These are phyloP conservation scores for Poa annua DNA, from an alignment of 176 grass and related monocot species.

Conservation along the genomic window DNA sequence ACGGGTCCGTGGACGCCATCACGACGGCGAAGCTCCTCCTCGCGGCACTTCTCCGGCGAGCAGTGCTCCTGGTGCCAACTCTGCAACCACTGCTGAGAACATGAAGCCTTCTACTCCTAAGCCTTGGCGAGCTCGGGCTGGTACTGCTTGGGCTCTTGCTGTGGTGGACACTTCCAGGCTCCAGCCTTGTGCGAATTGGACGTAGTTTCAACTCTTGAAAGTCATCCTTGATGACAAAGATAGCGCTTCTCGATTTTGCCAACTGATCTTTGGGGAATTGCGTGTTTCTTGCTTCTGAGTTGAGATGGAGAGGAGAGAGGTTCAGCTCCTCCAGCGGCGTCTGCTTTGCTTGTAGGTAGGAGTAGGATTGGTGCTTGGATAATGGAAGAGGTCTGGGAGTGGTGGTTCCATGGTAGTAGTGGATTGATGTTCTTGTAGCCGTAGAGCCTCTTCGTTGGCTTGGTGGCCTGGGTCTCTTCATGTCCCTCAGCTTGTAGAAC, in stretches of 20 bases:
- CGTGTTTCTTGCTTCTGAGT: slow-evolving; percentile 34
- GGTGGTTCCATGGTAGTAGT: slow-evolving; percentile 42
- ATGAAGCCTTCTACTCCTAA: slow-evolving; percentile 45
- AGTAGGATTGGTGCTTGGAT: slow-evolving; percentile 39
- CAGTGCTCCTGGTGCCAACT: neutral
- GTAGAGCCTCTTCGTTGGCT: slow-evolving; percentile 21
- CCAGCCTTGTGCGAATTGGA: slow-evolving; percentile 54
- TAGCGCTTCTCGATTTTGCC: neutral
- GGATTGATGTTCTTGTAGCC: slow-evolving; percentile 22
- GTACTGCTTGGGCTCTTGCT: neutral
- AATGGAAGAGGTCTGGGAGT: slow-evolving; percentile 42
- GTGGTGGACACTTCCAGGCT: neutral
- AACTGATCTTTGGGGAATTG: slow-evolving; percentile 9
- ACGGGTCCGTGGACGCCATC: slow-evolving; percentile 54
- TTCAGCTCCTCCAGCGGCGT: slow-evolving; percentile 9
- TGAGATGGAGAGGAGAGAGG: slow-evolving; percentile 17
- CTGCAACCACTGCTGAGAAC: neutral
- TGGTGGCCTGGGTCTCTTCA: slow-evolving; percentile 46
- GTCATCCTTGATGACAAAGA: neutral
- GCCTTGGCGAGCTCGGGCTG: slow-evolving; percentile 47
- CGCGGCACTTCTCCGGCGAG: neutral
- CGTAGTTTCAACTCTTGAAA: slow-evolving; percentile 40
- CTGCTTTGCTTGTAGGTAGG: slow-evolving; percentile 42
- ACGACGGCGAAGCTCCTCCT: slow-evolving; percentile 43
- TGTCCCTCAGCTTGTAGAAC: slow-evolving; percentile 65